Base-by-base conservation (phyloP, 108 stramenopile genomes). In the Phaeodactylum tricornutum region DNA sequence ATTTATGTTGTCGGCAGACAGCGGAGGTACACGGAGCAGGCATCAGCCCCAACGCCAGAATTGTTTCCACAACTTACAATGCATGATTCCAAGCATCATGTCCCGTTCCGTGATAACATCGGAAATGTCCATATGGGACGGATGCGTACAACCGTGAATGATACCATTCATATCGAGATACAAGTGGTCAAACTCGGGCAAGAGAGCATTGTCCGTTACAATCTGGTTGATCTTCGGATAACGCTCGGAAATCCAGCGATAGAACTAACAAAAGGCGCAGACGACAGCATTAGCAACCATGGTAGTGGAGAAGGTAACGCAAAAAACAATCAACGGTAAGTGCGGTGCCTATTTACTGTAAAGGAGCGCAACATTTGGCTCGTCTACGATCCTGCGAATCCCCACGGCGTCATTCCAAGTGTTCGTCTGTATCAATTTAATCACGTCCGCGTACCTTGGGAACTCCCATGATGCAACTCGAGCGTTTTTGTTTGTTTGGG, bases 141-240 rank as follows among this genome's bases (percentile, higher is more conserved):
- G 85, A 66, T 99, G 96, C 4, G 93, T 92, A 68, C 95, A 96
- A 4, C 95, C 95, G 65, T 99, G 98, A 55, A 99, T 97, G 58
- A 99, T 93, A 15, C 98, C 98, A 55, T 99, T 99, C 98, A 99
- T 96, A 62, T 99, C 98, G 50, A 99, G 62, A 50, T 99, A 99
- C 55, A 99, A 67, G 51, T 97, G 95, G 54, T 92, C 90, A 50
- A 92, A 84, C 44, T 86, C 84, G 3, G 90, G 90, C 38, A 92
- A 55, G 9, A 92, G 60, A 15, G 90, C 84, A 29, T 77, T 74
- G 57, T 92, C 87, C 6, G 94, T 81, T 32, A 98, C 87, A 37
- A 96, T 81, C 55, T 98, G 95, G 74, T 99, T 99, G 64, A 98
- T 96, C 68, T 94, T 90, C n/a, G 96, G 95, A 66, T 97, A 99